A percentile compares a stretch with the other conserved stretches of the same genome.
These are phyloP conservation scores for Kwoniella shandongensis DNA, from an alignment of 768 basidiomycete genomes.

Conservation along the genomic window DNA sequence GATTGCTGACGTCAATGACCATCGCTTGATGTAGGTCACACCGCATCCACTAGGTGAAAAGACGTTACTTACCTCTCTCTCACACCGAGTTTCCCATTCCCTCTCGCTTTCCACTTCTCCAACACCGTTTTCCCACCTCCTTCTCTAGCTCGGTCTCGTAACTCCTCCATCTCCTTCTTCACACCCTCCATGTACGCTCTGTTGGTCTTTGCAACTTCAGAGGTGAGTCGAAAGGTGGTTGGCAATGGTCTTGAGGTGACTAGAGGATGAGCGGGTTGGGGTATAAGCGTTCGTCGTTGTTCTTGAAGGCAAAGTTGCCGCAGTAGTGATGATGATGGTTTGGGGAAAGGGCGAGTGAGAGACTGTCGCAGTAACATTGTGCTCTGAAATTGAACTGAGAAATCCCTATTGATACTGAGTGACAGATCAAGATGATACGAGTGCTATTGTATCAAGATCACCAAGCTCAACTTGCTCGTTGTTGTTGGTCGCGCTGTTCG, in stretches of 20 bases:
- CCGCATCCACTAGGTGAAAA: too few species aligned
- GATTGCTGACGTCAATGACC: too few species aligned
- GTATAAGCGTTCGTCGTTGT: conserved; percentile 33
- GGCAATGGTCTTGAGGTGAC: conserved; percentile 34
- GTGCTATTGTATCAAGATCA: too few species aligned
- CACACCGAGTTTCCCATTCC: conserved; percentile 35
- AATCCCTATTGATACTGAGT: too few species aligned
- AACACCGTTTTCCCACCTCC: conserved; percentile 36
- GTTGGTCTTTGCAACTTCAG: conserved; percentile 32
- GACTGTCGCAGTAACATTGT: too few species aligned
- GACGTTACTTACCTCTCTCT: conserved; percentile 35
- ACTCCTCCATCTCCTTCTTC: conserved; percentile 11
- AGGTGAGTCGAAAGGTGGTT: conserved; percentile 16
- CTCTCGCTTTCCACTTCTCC: conserved; percentile 39
- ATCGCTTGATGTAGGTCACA: background rate
- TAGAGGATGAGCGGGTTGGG: conserved; percentile 31
- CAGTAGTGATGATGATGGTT: too few species aligned
- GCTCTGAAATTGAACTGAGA: too few species aligned
- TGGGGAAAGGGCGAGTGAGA: too few species aligned
- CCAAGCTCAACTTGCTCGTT: too few species aligned
- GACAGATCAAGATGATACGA: too few species aligned
- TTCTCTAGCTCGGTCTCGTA: conserved; percentile 32
- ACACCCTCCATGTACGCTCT: conserved; percentile 23
- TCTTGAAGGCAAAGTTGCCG: too few species aligned
- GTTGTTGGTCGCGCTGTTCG: too few species aligned